These are phyloP conservation scores for Cordyceps pruinosa DNA, from an alignment of 2,329 filamentous ascomycete genomes.

Conservation along the genomic window DNA sequence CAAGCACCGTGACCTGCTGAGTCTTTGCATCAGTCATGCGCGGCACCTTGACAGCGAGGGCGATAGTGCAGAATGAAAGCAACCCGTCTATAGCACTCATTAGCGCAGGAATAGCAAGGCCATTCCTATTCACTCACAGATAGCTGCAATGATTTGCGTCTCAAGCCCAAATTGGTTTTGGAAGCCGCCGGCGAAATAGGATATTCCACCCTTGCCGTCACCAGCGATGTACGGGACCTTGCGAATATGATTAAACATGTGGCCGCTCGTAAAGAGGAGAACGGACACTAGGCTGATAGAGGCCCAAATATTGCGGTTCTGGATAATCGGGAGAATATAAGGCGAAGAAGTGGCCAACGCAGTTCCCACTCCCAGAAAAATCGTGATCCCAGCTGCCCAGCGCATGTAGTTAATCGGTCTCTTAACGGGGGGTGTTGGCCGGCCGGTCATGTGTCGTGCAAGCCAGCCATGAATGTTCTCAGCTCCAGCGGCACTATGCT, in stretches of 20 bases:
- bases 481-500: conserved; percentile 59
- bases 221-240: conserved; percentile 88
- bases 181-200: conserved; percentile 86
- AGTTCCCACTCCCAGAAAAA: conserved; percentile 63
- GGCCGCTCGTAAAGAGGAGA: conserved; percentile 87
- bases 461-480: conserved; percentile 78
- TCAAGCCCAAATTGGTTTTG: conserved; percentile 91
- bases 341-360: conserved; percentile 65
- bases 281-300: conserved; percentile 82
- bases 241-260: conserved; percentile 99
- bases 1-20: conserved; percentile 74
- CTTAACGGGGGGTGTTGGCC: conserved; percentile 68
- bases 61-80: conserved; percentile 83
- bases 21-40: conserved; percentile 68
- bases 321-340: conserved; percentile 72
- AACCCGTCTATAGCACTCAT: conserved; percentile 44
- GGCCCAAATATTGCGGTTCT: conserved; percentile 92
- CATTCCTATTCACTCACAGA: conserved; percentile 61
- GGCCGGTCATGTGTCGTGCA: conserved; percentile 66
- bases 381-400: conserved; percentile 59
- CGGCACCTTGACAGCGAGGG: conserved; percentile 88
- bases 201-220: conserved; percentile 77
- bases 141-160: conserved; percentile 87
- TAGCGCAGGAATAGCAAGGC: not conserved
- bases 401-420: conserved; percentile 84